phyloP scores from a whole-genome alignment of 768 basidiomycete species.

The Tylopilus vinaceipallidus region DNA sequence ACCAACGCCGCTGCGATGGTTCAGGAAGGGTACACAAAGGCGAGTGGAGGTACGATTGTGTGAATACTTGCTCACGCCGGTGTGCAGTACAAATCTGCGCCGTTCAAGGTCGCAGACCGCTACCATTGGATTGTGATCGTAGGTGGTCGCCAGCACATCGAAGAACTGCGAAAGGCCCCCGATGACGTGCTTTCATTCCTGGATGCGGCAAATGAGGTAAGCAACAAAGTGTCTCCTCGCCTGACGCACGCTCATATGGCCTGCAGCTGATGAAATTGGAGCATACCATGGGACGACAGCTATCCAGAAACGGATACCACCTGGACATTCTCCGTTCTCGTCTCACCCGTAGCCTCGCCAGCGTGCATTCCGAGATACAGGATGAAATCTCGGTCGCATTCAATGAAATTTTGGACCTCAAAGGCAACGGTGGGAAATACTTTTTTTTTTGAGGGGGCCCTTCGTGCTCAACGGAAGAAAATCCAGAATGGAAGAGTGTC shows the following conservation, averaged over 20 bases:
- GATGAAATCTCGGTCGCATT: constrained; percentile 39
- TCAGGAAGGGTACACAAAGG: constrained; percentile 35
- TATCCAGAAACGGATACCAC: constrained; percentile 34
- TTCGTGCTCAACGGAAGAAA: not conserved
- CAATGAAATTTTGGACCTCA: constrained; percentile 32
- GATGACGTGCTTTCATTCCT: constrained; percentile 38
- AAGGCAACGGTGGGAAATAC: constrained; percentile 10
- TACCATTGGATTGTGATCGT: not conserved
- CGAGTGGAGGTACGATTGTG: not conserved
- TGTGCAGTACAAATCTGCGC: not conserved
- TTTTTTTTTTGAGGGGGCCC: too few species aligned
- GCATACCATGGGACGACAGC: constrained; percentile 37
- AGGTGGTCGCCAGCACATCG: not conserved
- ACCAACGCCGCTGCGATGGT: constrained; percentile 23
- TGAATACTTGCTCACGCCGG: not conserved
- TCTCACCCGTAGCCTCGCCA: constrained; percentile 37
- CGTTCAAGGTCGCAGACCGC: not conserved
- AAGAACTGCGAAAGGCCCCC: constrained; percentile 35
- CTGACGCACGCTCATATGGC: too few species aligned
- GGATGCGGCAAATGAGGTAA: constrained; percentile 31
- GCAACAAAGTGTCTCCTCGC: not conserved
- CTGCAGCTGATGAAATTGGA: constrained; percentile 36
- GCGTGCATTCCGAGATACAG: constrained; percentile 16
- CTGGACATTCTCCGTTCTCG: constrained; percentile 24
- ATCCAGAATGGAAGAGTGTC: constrained; percentile 39